A percentile compares a stretch with the other conserved stretches of the same genome.
These are phyloP conservation scores for Penstemon newberryi DNA, from an alignment of 257 asterid species.

Conservation along the genomic window DNA sequence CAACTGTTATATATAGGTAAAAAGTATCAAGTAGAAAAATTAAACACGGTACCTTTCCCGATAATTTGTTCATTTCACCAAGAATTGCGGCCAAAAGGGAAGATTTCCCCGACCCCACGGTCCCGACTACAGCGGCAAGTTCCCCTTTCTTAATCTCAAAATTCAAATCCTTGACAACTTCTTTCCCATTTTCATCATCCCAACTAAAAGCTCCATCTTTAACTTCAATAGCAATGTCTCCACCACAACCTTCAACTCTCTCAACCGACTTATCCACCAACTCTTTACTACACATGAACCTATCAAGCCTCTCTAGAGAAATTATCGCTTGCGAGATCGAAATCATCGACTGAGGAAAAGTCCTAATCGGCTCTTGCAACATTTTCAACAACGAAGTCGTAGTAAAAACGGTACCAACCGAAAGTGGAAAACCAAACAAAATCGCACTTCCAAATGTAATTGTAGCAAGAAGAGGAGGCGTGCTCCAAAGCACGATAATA, in stretches of 20 bases:
- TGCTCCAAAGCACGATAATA: slow-evolving; percentile 73
- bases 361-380: slow-evolving; percentile 85
- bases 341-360: slow-evolving; percentile 92
- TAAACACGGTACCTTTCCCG: slow-evolving; percentile 65
- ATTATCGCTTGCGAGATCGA: slow-evolving; percentile 87
- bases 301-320: slow-evolving; percentile 80
- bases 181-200: slow-evolving; percentile 75
- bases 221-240: slow-evolving; percentile 65
- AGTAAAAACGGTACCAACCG: slow-evolving; percentile 81
- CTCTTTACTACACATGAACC: slow-evolving; percentile 78
- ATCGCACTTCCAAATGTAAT: slow-evolving; percentile 74
- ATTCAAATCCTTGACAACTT: slow-evolving; percentile 49
- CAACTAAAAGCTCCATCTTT: slow-evolving; percentile 68
- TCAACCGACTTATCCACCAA: slow-evolving; percentile 65
- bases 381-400: slow-evolving; percentile 70
- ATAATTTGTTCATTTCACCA: slow-evolving; percentile 87
- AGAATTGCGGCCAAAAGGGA: slow-evolving; percentile 83
- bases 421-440: slow-evolving; percentile 61
- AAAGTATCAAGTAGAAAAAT: no score
- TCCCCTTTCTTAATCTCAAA: slow-evolving; percentile 70
- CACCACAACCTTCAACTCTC: slow-evolving; percentile 57
- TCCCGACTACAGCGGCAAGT: slow-evolving; percentile 85
- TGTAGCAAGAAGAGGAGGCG: slow-evolving; percentile 65
- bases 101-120: slow-evolving; percentile 95
- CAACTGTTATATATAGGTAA: no score